A percentile compares a stretch with the other conserved stretches of the same genome.
phyloP scores from a whole-genome alignment of 2,329 filamentous ascomycete genomes.

The Xylaria sp. region DNA sequence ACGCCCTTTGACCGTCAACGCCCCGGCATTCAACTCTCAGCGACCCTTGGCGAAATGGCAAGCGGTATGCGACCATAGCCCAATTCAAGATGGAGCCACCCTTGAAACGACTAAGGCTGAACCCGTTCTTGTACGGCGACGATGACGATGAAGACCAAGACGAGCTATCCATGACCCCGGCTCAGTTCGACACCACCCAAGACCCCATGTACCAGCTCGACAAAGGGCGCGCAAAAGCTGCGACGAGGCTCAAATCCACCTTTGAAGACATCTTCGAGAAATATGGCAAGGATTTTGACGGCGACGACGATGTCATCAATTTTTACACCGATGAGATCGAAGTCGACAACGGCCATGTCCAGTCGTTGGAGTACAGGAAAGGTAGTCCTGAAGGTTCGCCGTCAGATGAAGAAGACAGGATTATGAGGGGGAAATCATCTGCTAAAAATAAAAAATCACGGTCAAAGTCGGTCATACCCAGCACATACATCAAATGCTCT shows the following conservation, averaged over 20 bases:
- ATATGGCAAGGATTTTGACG: conserved; percentile 82
- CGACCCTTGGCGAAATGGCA: conserved; percentile 2
- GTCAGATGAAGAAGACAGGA: conserved; percentile 45
- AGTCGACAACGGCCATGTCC: conserved; percentile 88
- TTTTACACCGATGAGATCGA: conserved; percentile 79
- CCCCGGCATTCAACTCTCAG: background rate
- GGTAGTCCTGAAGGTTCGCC: conserved; percentile 41
- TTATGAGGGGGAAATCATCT: conserved; percentile 39
- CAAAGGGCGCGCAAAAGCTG: conserved; percentile 68
- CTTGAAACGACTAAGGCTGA: conserved; percentile 65
- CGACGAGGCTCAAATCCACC: conserved; percentile 75
- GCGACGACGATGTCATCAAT: conserved; percentile 88
- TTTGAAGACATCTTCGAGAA: conserved; percentile 91
- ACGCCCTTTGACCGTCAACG: background rate
- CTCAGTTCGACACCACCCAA: conserved; percentile 53
- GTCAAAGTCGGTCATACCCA: conserved; percentile 24
- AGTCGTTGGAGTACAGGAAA: conserved; percentile 51
- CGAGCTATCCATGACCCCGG: conserved; percentile 54
- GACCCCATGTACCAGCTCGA: conserved; percentile 64
- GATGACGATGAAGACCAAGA: conserved; percentile 52
- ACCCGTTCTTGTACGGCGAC: conserved; percentile 46
- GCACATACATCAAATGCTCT: conserved; percentile 15
- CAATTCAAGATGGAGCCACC: conserved; percentile 59
- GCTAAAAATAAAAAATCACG: conserved; percentile 28
- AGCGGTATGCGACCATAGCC: background rate